phyloP scores from a whole-genome alignment of 768 basidiomycete species.

The Boletus edulis region DNA sequence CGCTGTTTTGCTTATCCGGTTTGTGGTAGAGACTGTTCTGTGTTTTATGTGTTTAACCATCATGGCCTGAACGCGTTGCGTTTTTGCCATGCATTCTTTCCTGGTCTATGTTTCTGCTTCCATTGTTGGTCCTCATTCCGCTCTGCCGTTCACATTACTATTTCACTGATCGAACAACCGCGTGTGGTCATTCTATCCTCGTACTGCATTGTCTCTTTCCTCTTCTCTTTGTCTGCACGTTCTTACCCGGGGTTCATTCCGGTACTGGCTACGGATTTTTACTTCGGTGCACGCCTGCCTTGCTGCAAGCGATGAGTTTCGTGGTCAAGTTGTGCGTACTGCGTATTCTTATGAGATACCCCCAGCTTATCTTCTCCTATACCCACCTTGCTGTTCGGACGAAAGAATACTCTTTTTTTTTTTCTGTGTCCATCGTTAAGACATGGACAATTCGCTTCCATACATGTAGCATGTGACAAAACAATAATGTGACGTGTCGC shows the following conservation, averaged over 20 bases:
- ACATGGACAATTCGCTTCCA: too few relatives aligned
- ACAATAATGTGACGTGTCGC: constrained; percentile 20
- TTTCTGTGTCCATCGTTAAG: background rate
- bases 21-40: constrained; percentile 8
- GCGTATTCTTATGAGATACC: constrained; percentile 27
- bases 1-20: background rate
- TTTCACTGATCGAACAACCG: constrained; percentile 6
- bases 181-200: constrained; percentile 9
- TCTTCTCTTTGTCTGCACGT: background rate
- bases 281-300: constrained; percentile 1
- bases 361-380: constrained; percentile 11
- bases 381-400: background rate
- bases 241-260: constrained; percentile 7
- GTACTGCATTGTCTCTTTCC: background rate
- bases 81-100: constrained; percentile 2
- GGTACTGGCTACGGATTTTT: constrained; percentile 25
- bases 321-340: constrained; percentile 7
- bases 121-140: constrained; percentile 1
- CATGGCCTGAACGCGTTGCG: background rate
- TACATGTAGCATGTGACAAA: background rate
- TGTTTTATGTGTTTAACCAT: constrained; percentile 3
- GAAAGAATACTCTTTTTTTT: background rate
- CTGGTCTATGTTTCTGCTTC: background rate
- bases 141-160: constrained; percentile 16
- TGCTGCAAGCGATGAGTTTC: constrained; percentile 1